A percentile compares a stretch with the other conserved stretches of the same genome.
Evolutionary conservation across 2,329 filamentous ascomycete genomes (phyloP).

Genomic region (Cytospora chrysosperma): DNA sequence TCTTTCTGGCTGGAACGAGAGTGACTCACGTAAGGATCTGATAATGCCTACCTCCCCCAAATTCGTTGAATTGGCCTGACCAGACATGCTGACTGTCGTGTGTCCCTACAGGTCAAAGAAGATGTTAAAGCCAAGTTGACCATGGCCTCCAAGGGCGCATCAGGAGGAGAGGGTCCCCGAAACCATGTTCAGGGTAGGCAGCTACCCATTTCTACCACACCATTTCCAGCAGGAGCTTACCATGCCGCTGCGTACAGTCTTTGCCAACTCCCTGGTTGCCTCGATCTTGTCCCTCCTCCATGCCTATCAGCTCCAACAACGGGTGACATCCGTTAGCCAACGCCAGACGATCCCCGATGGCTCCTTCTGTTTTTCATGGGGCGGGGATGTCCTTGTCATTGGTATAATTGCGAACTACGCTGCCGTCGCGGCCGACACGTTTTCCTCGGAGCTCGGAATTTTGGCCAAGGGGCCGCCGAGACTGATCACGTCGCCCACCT

Average conservation of each 20-base stretch:
- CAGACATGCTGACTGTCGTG: slow-evolving; percentile 21
- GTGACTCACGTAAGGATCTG: slow-evolving; percentile 70
- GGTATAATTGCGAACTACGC: slow-evolving; percentile 83
- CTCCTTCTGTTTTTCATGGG: slow-evolving; percentile 58
- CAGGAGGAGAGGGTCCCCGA: slow-evolving; percentile 77
- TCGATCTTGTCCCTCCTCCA: slow-evolving; percentile 63
- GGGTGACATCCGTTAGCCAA: slow-evolving; percentile 37
- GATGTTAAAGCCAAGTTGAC: slow-evolving; percentile 81
- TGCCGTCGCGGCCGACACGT: slow-evolving; percentile 87
- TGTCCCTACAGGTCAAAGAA: slow-evolving; percentile 69
- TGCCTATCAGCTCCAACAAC: slow-evolving; percentile 55
- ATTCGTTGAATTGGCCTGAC: neutral
- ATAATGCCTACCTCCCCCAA: neutral
- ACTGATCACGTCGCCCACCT: slow-evolving; percentile 76
- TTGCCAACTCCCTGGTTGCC: slow-evolving; percentile 83
- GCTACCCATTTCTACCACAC: neutral
- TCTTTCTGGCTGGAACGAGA: slow-evolving; percentile 81
- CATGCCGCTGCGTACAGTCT: slow-evolving; percentile 43
- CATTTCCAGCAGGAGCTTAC: neutral
- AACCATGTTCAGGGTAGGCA: slow-evolving; percentile 74
- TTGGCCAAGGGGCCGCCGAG: slow-evolving; percentile 73
- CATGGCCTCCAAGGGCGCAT: slow-evolving; percentile 68
- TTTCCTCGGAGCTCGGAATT: slow-evolving; percentile 93
- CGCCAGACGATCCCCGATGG: slow-evolving; percentile 32
- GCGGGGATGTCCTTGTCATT: slow-evolving; percentile 61